Evolutionary conservation across 306 rosid species (phyloP).

Genomic region (Myrica gale): DNA sequence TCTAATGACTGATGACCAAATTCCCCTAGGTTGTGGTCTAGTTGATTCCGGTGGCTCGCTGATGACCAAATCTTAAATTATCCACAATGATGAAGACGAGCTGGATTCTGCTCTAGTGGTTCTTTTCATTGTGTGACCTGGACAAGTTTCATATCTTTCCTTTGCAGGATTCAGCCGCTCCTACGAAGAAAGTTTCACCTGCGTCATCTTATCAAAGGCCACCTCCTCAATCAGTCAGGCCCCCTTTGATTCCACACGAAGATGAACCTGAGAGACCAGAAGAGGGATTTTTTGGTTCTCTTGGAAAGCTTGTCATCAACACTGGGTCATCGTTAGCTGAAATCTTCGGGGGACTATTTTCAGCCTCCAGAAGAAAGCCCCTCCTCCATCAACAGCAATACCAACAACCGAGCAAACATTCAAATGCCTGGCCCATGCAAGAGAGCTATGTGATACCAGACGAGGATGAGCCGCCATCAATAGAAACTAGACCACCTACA

Average conservation of each 20-base stretch:
- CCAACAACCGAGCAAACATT: slow-evolving; percentile 50
- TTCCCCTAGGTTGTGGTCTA: too few relatives aligned
- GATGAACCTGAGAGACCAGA: slow-evolving; percentile 73
- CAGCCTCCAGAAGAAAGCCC: slow-evolving; percentile 68
- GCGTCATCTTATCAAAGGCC: slow-evolving; percentile 58
- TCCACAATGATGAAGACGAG: not conserved
- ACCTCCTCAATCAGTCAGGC: slow-evolving; percentile 64
- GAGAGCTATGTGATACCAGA: slow-evolving; percentile 87
- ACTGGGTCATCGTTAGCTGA: slow-evolving; percentile 67
- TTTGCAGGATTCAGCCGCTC: slow-evolving; percentile 54
- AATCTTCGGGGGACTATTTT: slow-evolving; percentile 57
- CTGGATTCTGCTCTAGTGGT: not conserved
- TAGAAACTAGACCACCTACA: slow-evolving; percentile 65
- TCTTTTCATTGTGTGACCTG: not conserved
- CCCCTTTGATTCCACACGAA: slow-evolving; percentile 74
- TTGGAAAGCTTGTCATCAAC: slow-evolving; percentile 73
- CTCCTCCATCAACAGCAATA: slow-evolving; percentile 57
- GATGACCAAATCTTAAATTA: slow-evolving; percentile 1
- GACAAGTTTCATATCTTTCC: not conserved
- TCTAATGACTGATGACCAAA: not conserved
- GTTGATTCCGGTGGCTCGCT: not conserved
- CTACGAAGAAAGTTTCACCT: slow-evolving; percentile 47
- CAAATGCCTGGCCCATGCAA: slow-evolving; percentile 79
- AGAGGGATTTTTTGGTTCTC: slow-evolving; percentile 80
- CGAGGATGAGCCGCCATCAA: slow-evolving; percentile 81